Percentiles rank a stretch among this genome's conserved stretches.
Conservation (phyloP, 208 protist species). For the Leishmania tropica region DNA sequence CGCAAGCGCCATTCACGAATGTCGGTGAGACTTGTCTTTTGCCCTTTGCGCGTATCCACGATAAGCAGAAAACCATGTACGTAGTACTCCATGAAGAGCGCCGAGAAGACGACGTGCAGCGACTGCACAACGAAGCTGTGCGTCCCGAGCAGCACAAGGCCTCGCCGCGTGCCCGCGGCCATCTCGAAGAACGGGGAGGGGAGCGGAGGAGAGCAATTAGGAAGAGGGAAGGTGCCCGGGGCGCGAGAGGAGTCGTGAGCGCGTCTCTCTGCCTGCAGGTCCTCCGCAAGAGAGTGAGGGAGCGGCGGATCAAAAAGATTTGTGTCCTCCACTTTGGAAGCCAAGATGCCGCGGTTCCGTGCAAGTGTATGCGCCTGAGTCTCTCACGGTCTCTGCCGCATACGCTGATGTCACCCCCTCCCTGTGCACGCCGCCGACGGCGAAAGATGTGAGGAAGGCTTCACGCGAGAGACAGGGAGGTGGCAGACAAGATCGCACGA, state of each 20-base stretch:
- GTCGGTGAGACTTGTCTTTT: neutral
- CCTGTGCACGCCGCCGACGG: neutral
- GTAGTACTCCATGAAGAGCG: slow-evolving; percentile 33
- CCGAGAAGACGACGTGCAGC: slow-evolving; percentile 5
- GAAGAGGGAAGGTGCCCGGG: neutral
- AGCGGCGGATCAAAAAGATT: neutral
- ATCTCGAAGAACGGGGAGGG: neutral
- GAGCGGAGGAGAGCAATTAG: neutral
- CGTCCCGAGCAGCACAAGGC: slow-evolving; percentile 13
- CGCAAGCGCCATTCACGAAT: neutral
- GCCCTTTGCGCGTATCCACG: neutral
- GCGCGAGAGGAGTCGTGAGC: neutral
- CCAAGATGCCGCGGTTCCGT: neutral
- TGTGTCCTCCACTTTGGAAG: neutral
- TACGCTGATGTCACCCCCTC: neutral
- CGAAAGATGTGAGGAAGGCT: neutral
- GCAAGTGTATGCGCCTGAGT: neutral
- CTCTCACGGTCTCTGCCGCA: neutral
- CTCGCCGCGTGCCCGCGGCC: slow-evolving; percentile 18
- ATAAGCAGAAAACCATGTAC: slow-evolving; percentile 17
- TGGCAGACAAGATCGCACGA: neutral
- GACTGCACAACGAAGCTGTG: slow-evolving; percentile 10
- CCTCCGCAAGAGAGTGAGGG: neutral
- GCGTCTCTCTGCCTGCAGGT: neutral
- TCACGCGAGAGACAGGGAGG: neutral